A percentile compares a stretch with the other conserved stretches of the same genome.
phyloP scores from a whole-genome alignment of 225 moss, liverwort and hornwort species.

The Lunularia cruciata region DNA sequence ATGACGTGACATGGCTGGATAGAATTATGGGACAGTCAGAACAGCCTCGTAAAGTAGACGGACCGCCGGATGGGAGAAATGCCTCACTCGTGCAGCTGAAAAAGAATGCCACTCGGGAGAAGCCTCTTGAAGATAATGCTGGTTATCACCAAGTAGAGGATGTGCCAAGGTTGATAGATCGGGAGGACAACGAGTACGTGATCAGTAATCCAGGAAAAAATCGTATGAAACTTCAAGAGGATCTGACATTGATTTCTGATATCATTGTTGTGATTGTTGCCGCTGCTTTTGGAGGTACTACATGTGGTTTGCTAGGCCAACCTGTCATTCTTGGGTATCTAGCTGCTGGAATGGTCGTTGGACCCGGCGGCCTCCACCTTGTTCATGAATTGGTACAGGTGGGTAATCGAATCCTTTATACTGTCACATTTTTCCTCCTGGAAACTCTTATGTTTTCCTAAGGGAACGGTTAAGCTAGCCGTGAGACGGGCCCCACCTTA shows the following conservation, averaged over 20 bases:
- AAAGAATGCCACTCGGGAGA: slow-evolving; percentile 37
- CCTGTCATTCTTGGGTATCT: slow-evolving; percentile 47
- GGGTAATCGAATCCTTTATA: not conserved
- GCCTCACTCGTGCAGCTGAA: slow-evolving; percentile 15
- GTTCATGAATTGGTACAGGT: slow-evolving; percentile 49
- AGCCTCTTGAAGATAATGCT: slow-evolving; percentile 29
- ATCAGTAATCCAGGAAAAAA: slow-evolving; percentile 52
- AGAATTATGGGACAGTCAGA: slow-evolving; percentile 41
- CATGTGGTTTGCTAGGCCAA: slow-evolving; percentile 44
- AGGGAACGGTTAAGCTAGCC: too few species aligned
- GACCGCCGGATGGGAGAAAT: slow-evolving; percentile 22
- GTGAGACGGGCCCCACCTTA: too few species aligned
- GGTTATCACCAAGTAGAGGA: slow-evolving; percentile 44
- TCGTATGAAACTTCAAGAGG: slow-evolving; percentile 44
- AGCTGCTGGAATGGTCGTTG: slow-evolving; percentile 47
- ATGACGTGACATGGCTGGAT: slow-evolving; percentile 41
- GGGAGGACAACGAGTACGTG: slow-evolving; percentile 45
- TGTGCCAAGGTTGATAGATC: slow-evolving; percentile 45
- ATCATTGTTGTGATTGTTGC: slow-evolving; percentile 45
- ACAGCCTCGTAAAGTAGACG: slow-evolving; percentile 27
- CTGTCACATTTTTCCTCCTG: too few species aligned
- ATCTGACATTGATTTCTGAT: slow-evolving; percentile 46
- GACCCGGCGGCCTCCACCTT: slow-evolving; percentile 46
- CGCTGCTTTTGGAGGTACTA: slow-evolving; percentile 40
- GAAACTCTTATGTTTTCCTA: too few species aligned